These are phyloP conservation scores for Globisporangium recalcitrans DNA, from an alignment of 352 stramenopile species.

Conservation along the genomic window DNA sequence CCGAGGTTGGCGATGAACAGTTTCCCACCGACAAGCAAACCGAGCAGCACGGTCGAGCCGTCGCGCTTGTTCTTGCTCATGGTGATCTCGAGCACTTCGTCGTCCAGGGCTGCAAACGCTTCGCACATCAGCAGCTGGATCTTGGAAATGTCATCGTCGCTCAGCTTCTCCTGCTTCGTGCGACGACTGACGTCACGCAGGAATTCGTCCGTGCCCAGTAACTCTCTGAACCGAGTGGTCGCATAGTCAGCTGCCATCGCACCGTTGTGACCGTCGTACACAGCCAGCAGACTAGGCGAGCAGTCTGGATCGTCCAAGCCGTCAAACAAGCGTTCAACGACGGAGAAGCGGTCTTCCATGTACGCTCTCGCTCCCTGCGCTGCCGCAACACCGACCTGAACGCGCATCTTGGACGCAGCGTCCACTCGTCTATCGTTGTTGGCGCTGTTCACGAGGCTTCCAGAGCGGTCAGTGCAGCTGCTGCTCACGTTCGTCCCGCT, in stretches of 20 bases:
- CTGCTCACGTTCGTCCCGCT: conserved; percentile 2
- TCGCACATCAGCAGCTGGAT: conserved; percentile 50
- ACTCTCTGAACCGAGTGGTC: conserved; percentile 47
- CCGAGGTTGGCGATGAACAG: conserved; percentile 76
- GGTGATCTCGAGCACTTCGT: conserved; percentile 67
- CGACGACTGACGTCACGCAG: conserved; percentile 44
- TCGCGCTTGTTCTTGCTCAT: conserved; percentile 67
- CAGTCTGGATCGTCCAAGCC: conserved; percentile 30
- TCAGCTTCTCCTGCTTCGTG: conserved; percentile 25
- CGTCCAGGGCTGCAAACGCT: conserved; percentile 56
- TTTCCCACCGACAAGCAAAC: conserved; percentile 60
- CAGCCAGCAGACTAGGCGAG: conserved; percentile 49
- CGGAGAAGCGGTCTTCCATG: conserved; percentile 77
- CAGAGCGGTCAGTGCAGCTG: conserved; percentile 7
- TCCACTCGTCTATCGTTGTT: conserved; percentile 15
- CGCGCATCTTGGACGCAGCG: conserved; percentile 25
- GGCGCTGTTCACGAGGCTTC: conserved; percentile 9
- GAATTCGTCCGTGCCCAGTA: conserved; percentile 43
- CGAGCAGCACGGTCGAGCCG: conserved; percentile 69
- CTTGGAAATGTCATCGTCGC: conserved; percentile 39
- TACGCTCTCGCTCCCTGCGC: conserved; percentile 67
- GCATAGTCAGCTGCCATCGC: conserved; percentile 63
- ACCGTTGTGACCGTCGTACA: conserved; percentile 80
- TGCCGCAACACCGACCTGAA: conserved; percentile 41
- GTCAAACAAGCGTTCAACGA: conserved; percentile 56